Conservation (phyloP, 139 green algal species). For the Closterium sp. region DNA sequence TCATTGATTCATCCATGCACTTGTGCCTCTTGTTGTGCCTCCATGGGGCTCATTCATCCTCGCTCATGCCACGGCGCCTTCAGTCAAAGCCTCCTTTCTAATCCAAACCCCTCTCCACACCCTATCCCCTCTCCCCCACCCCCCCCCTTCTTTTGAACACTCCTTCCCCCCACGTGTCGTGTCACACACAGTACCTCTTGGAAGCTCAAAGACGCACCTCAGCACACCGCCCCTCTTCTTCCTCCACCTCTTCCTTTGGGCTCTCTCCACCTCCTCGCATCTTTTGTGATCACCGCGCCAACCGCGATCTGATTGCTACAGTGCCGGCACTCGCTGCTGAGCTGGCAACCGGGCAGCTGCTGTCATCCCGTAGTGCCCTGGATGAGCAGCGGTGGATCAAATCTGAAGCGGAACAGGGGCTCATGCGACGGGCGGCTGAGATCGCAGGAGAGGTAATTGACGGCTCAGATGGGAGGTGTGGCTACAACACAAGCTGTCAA, state of each 20-base stretch:
- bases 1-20: no score
- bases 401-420: conserved; percentile 2
- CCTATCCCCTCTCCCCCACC: not conserved
- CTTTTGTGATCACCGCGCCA: not conserved
- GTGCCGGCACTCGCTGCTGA: not conserved
- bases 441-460: conserved; percentile 16
- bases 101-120: not conserved
- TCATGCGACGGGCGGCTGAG: conserved; percentile 9
- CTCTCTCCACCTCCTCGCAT: not conserved
- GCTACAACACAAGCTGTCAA: no score
- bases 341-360: not conserved
- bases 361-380: not conserved
- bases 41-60: no score
- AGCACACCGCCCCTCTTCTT: not conserved
- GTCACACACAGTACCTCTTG: not conserved
- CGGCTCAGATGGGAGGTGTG: not conserved
- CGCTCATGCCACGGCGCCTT: no score
- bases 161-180: not conserved
- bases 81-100: no score
- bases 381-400: conserved; percentile 29
- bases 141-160: not conserved
- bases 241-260: not conserved
- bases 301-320: not conserved
- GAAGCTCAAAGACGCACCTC: not conserved
- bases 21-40: no score